Evolutionary conservation across 2,329 filamentous ascomycete species (phyloP).

Genomic region (Cladophialophora yegresii): DNA sequence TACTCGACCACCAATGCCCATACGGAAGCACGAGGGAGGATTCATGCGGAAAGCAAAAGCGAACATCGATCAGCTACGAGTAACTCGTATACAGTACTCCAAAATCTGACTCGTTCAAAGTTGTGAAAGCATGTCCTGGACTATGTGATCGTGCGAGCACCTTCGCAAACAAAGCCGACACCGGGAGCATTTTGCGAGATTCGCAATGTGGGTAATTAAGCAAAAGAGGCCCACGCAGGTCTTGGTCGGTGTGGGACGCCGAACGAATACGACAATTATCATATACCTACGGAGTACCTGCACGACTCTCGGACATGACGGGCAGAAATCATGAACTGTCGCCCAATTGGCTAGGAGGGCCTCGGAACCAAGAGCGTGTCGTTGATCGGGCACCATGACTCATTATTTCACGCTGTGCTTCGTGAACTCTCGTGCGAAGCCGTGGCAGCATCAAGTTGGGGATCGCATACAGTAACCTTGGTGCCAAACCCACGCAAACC

Average conservation of each 20-base stretch:
- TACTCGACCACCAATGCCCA: neutral
- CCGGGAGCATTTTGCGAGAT: neutral
- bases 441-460: neutral
- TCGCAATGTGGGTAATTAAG: neutral
- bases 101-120: neutral
- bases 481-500: neutral
- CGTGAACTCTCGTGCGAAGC: too few species aligned
- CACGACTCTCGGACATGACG: neutral
- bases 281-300: neutral
- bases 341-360: neutral
- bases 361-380: neutral
- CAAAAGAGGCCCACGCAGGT: neutral
- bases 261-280: too few species aligned
- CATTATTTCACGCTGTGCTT: neutral
- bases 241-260: too few species aligned
- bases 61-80: neutral
- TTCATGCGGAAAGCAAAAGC: neutral
- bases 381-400: neutral
- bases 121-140: neutral
- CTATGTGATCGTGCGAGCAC: neutral
- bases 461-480: neutral
- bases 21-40: neutral
- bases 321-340: neutral
- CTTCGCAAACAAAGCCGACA: conserved; percentile 1
- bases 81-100: neutral